Evolutionary conservation across 352 stramenopile genomes (phyloP).

Genomic region (Phytophthora pistaciae): DNA sequence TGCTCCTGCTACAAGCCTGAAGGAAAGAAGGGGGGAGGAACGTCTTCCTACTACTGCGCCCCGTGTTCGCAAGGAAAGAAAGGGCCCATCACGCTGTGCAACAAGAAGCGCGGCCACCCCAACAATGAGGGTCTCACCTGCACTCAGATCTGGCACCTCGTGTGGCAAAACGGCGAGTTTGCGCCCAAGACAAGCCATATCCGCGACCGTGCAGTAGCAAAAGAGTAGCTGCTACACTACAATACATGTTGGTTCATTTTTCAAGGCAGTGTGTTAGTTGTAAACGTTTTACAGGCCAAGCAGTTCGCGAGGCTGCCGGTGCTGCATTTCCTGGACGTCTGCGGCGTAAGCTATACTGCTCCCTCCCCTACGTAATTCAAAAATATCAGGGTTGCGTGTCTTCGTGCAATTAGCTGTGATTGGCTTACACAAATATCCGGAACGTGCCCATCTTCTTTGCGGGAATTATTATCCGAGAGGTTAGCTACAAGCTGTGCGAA

Average conservation of each 20-base stretch:
- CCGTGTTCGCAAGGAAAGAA: not conserved
- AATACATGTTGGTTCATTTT: not conserved
- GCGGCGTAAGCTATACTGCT: no score
- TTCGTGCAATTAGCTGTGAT: no score
- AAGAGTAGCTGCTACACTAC: not conserved
- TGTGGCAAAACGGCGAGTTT: constrained; percentile 30
- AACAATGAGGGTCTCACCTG: constrained; percentile 15
- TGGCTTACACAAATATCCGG: no score
- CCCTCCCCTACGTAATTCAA: no score
- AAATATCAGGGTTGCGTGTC: no score
- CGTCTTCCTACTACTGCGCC: constrained; percentile 11
- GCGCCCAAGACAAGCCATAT: not conserved
- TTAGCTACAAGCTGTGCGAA: no score
- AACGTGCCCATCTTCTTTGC: no score
- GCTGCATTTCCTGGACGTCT: no score
- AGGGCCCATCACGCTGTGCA: constrained; percentile 8
- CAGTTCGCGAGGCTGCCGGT: no score
- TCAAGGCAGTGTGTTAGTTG: no score
- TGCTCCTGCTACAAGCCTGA: constrained; percentile 25
- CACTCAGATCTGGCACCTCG: constrained; percentile 26
- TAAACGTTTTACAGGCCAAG: no score
- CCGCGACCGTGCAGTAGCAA: not conserved
- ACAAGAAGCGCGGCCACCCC: constrained; percentile 1
- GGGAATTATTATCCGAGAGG: no score
- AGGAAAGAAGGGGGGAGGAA: constrained; percentile 10